Evolutionary conservation across 768 basidiomycete species (phyloP).

Genomic region (Fistulinella prunicolor): DNA sequence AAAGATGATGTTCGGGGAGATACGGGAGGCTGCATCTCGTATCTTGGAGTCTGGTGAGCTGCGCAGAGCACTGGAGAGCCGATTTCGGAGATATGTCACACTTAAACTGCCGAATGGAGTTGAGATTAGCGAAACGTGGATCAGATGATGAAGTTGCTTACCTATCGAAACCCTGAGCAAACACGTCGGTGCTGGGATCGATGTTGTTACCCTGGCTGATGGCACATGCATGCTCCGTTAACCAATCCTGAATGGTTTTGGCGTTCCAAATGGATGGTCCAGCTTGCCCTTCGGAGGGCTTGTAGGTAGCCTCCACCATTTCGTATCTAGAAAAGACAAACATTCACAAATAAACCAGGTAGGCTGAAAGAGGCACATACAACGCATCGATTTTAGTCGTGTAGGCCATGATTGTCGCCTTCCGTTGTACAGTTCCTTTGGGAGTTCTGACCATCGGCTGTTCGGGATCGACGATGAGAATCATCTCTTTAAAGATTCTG

Average conservation of each 20-base stretch:
- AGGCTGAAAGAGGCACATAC: conserved; percentile 8
- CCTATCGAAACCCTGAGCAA: conserved; percentile 36
- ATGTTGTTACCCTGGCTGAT: conserved; percentile 3
- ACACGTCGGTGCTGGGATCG: conserved; percentile 14
- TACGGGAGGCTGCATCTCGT: conserved; percentile 15
- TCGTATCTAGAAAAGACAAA: too few relatives aligned
- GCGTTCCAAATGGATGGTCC: conserved; percentile 4
- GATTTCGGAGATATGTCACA: conserved; percentile 24
- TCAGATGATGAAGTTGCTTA: background rate
- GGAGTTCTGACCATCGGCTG: conserved; percentile 42
- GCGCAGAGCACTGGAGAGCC: conserved; percentile 18
- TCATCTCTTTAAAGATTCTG: conserved; percentile 50
- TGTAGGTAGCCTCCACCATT: too few relatives aligned
- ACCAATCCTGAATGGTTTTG: conserved; percentile 6
- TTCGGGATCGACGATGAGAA: conserved; percentile 35
- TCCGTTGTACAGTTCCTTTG: conserved; percentile 25
- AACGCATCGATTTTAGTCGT: conserved; percentile 11
- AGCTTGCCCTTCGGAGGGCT: too few relatives aligned
- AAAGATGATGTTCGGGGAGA: conserved; percentile 34
- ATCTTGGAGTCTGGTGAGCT: conserved; percentile 24
- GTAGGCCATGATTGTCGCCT: conserved; percentile 19
- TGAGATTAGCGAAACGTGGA: too few relatives aligned
- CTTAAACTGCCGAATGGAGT: conserved; percentile 15
- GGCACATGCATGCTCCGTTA: conserved; percentile 6
- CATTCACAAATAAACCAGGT: too few relatives aligned